Percentiles rank a stretch among this genome's conserved stretches.
These are phyloP conservation scores for Anisodus acutangulus DNA, from an alignment of 257 asterid genomes.

Conservation along the genomic window DNA sequence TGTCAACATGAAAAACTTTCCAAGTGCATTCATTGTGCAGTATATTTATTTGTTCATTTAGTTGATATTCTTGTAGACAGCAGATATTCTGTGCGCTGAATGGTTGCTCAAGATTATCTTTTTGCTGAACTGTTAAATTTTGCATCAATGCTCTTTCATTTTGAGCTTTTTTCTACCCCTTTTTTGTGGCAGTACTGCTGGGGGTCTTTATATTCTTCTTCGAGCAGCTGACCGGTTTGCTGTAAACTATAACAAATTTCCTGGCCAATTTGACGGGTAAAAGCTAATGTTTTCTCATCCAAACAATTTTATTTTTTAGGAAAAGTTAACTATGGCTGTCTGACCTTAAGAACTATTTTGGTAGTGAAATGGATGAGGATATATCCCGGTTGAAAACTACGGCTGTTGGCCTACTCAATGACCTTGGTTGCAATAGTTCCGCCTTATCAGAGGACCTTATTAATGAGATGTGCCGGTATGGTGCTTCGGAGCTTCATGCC, in stretches of 20 bases:
- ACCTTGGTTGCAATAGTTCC: slow-evolving; percentile 83
- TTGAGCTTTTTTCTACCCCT: slow-evolving; percentile 23
- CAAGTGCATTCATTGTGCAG: background rate
- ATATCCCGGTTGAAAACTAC: slow-evolving; percentile 86
- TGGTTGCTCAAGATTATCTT: background rate
- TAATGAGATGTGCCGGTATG: slow-evolving; percentile 93
- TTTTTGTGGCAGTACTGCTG: slow-evolving; percentile 65
- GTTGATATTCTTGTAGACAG: background rate
- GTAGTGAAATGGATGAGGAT: slow-evolving; percentile 94
- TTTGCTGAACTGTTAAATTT: background rate
- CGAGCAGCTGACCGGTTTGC: slow-evolving; percentile 93
- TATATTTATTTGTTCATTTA: slow-evolving; percentile 17
- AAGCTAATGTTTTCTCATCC: slow-evolving; percentile 21
- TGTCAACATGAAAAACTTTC: slow-evolving; percentile 13
- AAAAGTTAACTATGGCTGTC: slow-evolving; percentile 21
- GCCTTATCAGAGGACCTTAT: slow-evolving; percentile 86
- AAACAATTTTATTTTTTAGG: background rate
- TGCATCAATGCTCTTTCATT: slow-evolving; percentile 31
- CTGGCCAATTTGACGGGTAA: slow-evolving; percentile 96
- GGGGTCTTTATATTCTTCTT: slow-evolving; percentile 83
- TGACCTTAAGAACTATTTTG: slow-evolving; percentile 32
- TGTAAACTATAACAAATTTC: slow-evolving; percentile 80
- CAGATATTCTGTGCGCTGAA: background rate
- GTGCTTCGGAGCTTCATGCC: slow-evolving; percentile 93
- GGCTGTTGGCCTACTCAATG: slow-evolving; percentile 70